A percentile compares a stretch with the other conserved stretches of the same genome.
Conservation (phyloP, 345 rosid species). For the Alliaria petiolata region DNA sequence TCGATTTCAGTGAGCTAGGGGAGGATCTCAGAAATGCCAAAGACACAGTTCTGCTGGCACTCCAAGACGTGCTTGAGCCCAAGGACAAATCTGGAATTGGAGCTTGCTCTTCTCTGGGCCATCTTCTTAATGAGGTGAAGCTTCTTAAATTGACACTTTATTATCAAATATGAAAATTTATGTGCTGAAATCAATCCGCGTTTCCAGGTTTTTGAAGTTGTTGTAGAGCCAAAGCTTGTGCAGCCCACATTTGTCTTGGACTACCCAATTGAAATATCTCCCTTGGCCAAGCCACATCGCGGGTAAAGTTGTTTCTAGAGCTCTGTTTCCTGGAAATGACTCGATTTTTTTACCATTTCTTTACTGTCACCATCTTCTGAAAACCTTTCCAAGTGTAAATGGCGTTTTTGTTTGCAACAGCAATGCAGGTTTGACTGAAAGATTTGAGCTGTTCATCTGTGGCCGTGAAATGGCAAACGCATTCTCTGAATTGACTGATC, state of each 20-base stretch:
- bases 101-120: constrained; percentile 73
- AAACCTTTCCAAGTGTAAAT: neutral
- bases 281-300: constrained; percentile 90
- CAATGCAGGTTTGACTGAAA: constrained; percentile 72
- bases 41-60: constrained; percentile 51
- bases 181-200: constrained; percentile 6
- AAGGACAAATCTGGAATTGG: constrained; percentile 69
- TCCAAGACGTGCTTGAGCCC: constrained; percentile 52
- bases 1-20: constrained; percentile 55
- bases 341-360: neutral
- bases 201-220: constrained; percentile 76
- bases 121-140: constrained; percentile 84
- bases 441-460: constrained; percentile 93
- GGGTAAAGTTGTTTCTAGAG: constrained; percentile 41
- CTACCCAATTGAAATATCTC: constrained; percentile 94
- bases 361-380: constrained; percentile 1
- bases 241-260: constrained; percentile 97
- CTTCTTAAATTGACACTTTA: neutral
- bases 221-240: constrained; percentile 84
- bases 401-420: constrained; percentile 27
- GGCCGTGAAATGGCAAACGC: constrained; percentile 98
- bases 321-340: neutral
- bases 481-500: constrained; percentile 94
- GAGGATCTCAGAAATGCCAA: constrained; percentile 62
- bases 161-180: neutral